Conservation (phyloP, 2,329 filamentous ascomycete species). For the Acephala macrosclerotiorum region DNA sequence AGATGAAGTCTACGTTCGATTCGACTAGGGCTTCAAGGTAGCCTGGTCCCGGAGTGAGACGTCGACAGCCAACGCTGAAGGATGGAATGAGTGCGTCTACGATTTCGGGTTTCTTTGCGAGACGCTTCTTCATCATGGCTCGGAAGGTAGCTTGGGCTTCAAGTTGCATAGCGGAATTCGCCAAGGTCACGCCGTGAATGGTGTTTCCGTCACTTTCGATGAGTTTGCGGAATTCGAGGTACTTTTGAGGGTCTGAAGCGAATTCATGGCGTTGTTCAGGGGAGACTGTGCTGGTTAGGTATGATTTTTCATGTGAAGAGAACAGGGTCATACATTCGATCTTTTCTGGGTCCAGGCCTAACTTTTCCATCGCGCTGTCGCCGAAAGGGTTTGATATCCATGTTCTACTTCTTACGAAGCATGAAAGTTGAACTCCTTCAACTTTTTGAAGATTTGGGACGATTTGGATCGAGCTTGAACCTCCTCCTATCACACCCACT, state of each 20-base stretch:
- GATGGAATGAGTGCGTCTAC: conserved; percentile 44
- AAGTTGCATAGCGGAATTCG: conserved; percentile 48
- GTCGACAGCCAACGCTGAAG: conserved; percentile 53
- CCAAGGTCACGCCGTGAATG: conserved; percentile 51
- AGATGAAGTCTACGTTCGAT: conserved; percentile 47
- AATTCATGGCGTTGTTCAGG: conserved; percentile 52
- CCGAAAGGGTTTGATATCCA: conserved; percentile 59
- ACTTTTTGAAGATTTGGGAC: conserved; percentile 56
- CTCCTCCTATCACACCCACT: conserved; percentile 60
- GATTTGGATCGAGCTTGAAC: conserved; percentile 61
- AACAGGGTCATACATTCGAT: conserved; percentile 47
- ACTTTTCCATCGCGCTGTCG: conserved; percentile 51
- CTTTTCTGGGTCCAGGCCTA: conserved; percentile 50
- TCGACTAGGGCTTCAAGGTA: conserved; percentile 50
- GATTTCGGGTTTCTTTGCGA: conserved; percentile 50
- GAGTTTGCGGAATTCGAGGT: conserved; percentile 51
- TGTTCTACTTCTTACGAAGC: conserved; percentile 57
- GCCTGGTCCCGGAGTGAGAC: conserved; percentile 51
- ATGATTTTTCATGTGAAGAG: not conserved
- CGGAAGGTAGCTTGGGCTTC: conserved; percentile 44
- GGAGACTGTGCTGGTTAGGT: conserved; percentile 41
- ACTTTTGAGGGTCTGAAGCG: conserved; percentile 47
- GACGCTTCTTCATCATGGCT: conserved; percentile 49
- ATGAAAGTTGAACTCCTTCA: conserved; percentile 50
- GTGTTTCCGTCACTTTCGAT: conserved; percentile 53